These are phyloP conservation scores for Toxoplasma gondii DNA, from an alignment of 169 alveolate species.

Conservation along the genomic window DNA sequence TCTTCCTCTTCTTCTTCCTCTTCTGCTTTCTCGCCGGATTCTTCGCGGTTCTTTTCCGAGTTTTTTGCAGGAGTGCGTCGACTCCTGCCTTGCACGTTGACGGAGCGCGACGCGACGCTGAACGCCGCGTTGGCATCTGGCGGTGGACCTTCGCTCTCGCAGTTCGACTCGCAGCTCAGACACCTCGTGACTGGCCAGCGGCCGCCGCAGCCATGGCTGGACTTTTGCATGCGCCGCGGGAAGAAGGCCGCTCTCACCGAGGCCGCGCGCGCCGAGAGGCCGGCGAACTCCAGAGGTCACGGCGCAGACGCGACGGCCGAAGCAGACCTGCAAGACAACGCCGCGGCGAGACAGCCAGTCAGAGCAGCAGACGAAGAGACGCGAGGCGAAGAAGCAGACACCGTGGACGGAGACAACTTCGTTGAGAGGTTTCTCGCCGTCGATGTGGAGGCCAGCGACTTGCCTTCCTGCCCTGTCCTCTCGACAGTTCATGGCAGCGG, in stretches of 20 bases:
- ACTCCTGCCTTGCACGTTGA: not conserved
- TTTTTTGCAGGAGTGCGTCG: not conserved
- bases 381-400: not conserved
- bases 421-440: not conserved
- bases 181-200: constrained; percentile 2
- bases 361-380: not conserved
- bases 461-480: constrained; percentile 5
- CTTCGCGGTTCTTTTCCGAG: not conserved
- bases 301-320: not conserved
- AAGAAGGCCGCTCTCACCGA: not conserved
- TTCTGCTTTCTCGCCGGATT: too few relatives aligned
- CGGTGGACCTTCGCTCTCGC: not conserved
- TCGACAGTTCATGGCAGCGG: constrained; percentile 7
- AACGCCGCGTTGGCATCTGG: not conserved
- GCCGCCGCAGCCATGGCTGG: constrained; percentile 4
- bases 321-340: not conserved
- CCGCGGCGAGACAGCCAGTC: not conserved
- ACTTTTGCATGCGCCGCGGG: not conserved
- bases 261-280: not conserved
- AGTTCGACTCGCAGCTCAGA: not conserved
- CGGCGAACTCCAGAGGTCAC: not conserved
- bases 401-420: not conserved
- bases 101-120: not conserved
- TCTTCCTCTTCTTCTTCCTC: too few relatives aligned
- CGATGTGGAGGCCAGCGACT: not conserved